phyloP scores from a whole-genome alignment of 495 filamentous ascomycete genomes.

The Hyaloscypha bicolor region DNA sequence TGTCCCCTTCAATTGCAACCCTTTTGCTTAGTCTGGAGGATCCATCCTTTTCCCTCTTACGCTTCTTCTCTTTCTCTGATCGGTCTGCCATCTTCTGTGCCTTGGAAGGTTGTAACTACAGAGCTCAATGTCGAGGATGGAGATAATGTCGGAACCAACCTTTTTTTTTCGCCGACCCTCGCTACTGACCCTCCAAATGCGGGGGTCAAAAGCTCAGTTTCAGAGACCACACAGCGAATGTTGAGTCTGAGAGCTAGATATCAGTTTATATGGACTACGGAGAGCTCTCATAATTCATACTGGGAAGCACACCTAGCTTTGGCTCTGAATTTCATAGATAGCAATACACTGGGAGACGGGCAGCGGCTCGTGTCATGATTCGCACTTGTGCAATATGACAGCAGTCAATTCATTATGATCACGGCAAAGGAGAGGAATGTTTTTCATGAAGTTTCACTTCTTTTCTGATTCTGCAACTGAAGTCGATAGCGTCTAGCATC shows the following conservation, averaged over 20 bases:
- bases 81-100: constrained; percentile 39
- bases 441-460: constrained; percentile 23
- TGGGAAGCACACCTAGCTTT: no score
- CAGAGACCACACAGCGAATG: background rate
- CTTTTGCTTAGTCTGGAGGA: constrained; percentile 64
- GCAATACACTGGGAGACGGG: background rate
- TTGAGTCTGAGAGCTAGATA: background rate
- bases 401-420: background rate
- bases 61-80: constrained; percentile 68
- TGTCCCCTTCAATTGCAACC: constrained; percentile 55
- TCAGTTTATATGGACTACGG: background rate
- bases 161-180: constrained; percentile 20
- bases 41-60: constrained; percentile 64
- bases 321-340: background rate
- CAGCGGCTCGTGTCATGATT: background rate
- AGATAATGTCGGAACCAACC: constrained; percentile 6
- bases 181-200: background rate
- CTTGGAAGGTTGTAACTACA: background rate
- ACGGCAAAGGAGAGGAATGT: background rate
- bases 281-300: no score
- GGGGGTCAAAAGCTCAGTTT: background rate
- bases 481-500: constrained; percentile 35
- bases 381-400: background rate
- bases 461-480: constrained; percentile 30
- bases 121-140: background rate